Evolutionary conservation across 2,329 filamentous ascomycete species (phyloP), one percentile per base, ranked within the genome.

Genomic region (Nannizziopsis barbatae): DNA sequence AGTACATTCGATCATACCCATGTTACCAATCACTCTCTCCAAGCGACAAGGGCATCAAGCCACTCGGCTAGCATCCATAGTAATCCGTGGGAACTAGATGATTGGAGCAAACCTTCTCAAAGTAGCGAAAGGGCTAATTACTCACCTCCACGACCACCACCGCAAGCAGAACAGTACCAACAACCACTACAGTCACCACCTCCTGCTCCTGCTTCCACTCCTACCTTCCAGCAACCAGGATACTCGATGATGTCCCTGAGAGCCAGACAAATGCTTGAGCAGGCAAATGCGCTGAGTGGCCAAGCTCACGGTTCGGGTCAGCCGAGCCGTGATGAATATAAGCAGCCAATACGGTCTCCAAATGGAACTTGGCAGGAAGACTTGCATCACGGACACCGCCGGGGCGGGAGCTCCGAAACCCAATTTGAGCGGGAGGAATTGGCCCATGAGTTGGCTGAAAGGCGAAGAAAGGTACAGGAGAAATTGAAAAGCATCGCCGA

Each of bases 1-100:
- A 61, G 59, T 27, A 62, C 60, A 5, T 55, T 62, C 9, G 64
- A 67, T 60, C 49, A 55, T 52, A 14, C 44, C 18, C 48, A 18
- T 20, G 10, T 49, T 43, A 58, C 27, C 60, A 64, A 50, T 58
- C 62, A n/a, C 59, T 57, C 33, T 14, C 39, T 53, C 17, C 50
- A 52, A 37, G 57, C 57, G 31, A 51, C 58, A 18, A 53, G 67
- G 27, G 71, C 67, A 9, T 63, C 66, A 17, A 67, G 68, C 35
- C 68, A 72, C 37, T 71, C 74, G 0, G 69, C 64, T 35, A 72
- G 72, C 56, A 74, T 68, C 30, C 68, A 71, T 47, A 75, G 73
- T 2, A 76, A 76, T 54, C 72, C 73, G 1, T 77, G 72, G 71
- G 74, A 76, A 56, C 61, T 75, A 27, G 73, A 76, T 46, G 73